Base-by-base conservation (phyloP, 2,329 filamentous ascomycete species). In the Phialemoniopsis sp. region DNA sequence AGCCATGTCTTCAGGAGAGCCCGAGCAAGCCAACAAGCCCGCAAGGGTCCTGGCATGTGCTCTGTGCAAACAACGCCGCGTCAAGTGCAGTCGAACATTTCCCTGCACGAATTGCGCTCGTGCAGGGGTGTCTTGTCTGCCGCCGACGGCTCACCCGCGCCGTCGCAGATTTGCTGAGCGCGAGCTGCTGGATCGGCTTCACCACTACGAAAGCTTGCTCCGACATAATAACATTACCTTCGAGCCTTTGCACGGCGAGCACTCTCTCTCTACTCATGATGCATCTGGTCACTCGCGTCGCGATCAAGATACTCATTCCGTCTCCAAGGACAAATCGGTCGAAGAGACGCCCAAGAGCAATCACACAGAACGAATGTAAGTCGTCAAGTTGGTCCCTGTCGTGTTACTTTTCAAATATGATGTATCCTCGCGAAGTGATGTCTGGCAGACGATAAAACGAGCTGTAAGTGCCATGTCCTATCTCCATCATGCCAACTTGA, bases 41-140 rank as follows among this genome's bases (percentile, higher is more conserved):
- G 48, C 50, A 14, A 55, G 60, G 9, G 52, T 66, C 4, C 51
- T 67, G 4, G 61, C 67, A 2, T 87, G 82, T 47, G 58, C 78
- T 2, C 64, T 72, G 2, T 87, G 82, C 46, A 79, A 85, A 50
- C 77, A 80, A 47, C 73, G 79, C 36, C 84, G 83, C 51, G 63
- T 83, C 29, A 80, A 74, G 44, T 85, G 80, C 55, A 71, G 82
- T 48, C 73, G 76, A 42, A 67, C 60, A 16, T 72, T 72, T 45
- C 80, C 79, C 3, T 85, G 80, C 49, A 53, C 64, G 2, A 72
- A 72, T 38, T 83, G 80, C 48, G 48, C 63, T 29, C 72, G 64
- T 38, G 54, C 64, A 10, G 48, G 57, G 1, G 55, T 53, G 1
- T 57, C 72, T 32, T 84, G 74, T 42, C 49, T 64, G 40, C 53